Evolutionary conservation across 2,329 filamentous ascomycete species (phyloP).

Genomic region (Botrytis pseudocinerea): DNA sequence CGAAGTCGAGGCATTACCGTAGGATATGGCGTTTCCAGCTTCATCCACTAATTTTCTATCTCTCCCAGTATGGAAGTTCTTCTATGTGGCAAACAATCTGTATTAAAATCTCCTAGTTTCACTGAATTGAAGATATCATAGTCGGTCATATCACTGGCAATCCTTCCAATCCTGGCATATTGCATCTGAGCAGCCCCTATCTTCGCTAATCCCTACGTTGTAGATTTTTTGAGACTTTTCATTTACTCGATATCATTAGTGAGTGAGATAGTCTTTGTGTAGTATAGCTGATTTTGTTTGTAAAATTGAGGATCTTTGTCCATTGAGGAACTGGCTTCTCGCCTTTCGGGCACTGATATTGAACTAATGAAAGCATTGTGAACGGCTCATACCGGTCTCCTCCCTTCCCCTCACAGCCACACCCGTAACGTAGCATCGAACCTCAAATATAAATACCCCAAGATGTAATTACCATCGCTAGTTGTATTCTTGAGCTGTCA

Average conservation of each 20-base stretch:
- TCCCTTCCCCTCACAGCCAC: not conserved
- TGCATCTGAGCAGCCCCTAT: not conserved
- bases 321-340: not conserved
- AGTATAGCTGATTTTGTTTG: not conserved
- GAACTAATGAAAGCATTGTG: not conserved
- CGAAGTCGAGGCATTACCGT: not conserved
- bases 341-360: not conserved
- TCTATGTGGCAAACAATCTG: not conserved
- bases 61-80: not conserved
- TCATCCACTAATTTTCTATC: not conserved
- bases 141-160: not conserved
- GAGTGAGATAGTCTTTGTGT: not conserved
- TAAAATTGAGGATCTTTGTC: not conserved
- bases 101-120: not conserved
- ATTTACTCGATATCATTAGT: not conserved
- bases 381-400: not conserved
- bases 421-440: not conserved
- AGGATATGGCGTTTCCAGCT: not conserved
- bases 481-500: not conserved
- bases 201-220: not conserved
- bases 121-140: not conserved
- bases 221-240: not conserved
- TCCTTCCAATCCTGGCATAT: not conserved
- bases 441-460: not conserved
- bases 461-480: not conserved